Evolutionary conservation across 768 basidiomycete species (phyloP).

Genomic region (Tylopilus rubrobrunneus): DNA sequence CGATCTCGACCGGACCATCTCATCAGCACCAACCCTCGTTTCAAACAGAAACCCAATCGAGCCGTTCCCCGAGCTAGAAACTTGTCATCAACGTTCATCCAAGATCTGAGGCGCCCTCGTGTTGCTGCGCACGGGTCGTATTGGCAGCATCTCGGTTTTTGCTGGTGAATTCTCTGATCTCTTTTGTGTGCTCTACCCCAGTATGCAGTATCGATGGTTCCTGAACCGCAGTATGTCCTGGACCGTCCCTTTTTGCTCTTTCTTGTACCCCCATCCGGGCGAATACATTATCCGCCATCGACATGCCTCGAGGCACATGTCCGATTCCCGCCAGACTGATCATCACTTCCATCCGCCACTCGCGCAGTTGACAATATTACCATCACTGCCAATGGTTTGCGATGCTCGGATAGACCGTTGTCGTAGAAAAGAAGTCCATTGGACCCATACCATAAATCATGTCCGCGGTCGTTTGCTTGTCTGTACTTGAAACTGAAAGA

Average conservation of each 20-base stretch:
- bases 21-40: not conserved
- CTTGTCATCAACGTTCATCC: not conserved
- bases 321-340: not conserved
- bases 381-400: not conserved
- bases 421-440: not conserved
- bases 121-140: too few species aligned
- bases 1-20: not conserved
- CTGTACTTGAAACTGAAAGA: not conserved
- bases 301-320: not conserved
- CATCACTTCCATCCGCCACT: too few species aligned
- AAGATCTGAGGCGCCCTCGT: not conserved
- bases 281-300: not conserved
- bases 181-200: not conserved
- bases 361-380: too few species aligned
- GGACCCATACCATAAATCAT: not conserved
- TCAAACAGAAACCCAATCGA: not conserved
- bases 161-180: not conserved
- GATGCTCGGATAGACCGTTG: not conserved
- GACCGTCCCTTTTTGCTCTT: too few species aligned
- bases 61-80: not conserved
- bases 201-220: not conserved
- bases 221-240: not conserved
- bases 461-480: not conserved
- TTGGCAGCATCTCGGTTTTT: not conserved
- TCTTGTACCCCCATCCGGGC: not conserved